Conservation (phyloP, 805 yeast genomes). For the Pichia californica region DNA sequence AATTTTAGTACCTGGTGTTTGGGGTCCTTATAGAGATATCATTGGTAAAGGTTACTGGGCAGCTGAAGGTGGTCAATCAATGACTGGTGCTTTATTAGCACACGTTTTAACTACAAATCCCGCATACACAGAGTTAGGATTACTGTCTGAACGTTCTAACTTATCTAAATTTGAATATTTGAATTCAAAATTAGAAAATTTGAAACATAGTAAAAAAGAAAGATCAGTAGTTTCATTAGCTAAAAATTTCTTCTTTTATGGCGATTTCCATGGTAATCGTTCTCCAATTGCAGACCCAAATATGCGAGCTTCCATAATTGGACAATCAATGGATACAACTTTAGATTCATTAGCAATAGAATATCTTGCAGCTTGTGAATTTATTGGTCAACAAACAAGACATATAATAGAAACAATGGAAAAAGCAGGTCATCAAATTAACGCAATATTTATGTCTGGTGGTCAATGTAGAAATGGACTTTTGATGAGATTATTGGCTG, state of each 20-base stretch:
- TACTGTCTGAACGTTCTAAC: slow-evolving; percentile 59
- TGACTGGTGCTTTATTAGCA: slow-evolving; percentile 91
- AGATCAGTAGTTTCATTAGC: slow-evolving; percentile 78
- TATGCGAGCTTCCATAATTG: slow-evolving; percentile 90
- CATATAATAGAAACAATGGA: slow-evolving; percentile 88
- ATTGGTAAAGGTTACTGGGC: slow-evolving; percentile 88
- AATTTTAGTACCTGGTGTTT: slow-evolving; percentile 89
- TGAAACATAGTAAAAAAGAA: slow-evolving; percentile 49
- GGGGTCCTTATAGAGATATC: slow-evolving; percentile 98
- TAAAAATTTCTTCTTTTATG: slow-evolving; percentile 83
- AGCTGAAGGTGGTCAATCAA: slow-evolving; percentile 98
- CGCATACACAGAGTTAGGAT: slow-evolving; percentile 67
- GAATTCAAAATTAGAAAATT: slow-evolving; percentile 64
- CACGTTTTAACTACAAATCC: slow-evolving; percentile 88
- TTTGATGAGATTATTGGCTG: slow-evolving; percentile 83
- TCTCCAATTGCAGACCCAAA: slow-evolving; percentile 95
- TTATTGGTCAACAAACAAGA: slow-evolving; percentile 94
- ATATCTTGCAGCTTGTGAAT: slow-evolving; percentile 92
- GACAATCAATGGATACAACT: slow-evolving; percentile 86
- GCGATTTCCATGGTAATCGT: slow-evolving; percentile 94
- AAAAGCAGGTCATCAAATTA: slow-evolving; percentile 67
- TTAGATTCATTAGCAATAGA: slow-evolving; percentile 78
- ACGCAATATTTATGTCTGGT: slow-evolving; percentile 83
- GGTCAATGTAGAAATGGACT: slow-evolving; percentile 94
- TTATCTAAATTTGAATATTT: slow-evolving; percentile 77